A percentile compares a stretch with the other conserved stretches of the same genome.
phyloP scores from a whole-genome alignment of 345 rosid genomes.

The Acer saccharum region DNA sequence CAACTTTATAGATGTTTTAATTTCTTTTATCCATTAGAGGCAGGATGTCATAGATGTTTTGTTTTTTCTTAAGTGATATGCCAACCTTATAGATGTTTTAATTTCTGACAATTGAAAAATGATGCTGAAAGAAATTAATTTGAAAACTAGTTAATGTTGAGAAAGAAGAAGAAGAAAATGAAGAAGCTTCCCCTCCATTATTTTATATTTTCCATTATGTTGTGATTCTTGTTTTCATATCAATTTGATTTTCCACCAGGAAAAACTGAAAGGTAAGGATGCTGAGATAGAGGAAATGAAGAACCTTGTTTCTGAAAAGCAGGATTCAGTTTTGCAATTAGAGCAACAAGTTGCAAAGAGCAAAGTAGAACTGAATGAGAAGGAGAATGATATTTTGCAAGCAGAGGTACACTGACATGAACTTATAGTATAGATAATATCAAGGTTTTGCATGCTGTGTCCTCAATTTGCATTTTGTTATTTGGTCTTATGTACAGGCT shows the following conservation, averaged over 20 bases:
- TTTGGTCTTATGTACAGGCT: constrained; percentile 38
- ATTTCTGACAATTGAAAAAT: neutral
- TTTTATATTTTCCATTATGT: constrained; percentile 9
- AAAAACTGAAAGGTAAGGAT: constrained; percentile 65
- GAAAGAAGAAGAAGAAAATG: neutral
- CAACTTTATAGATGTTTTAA: neutral
- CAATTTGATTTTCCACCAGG: constrained; percentile 38
- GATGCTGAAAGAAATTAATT: neutral
- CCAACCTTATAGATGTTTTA: neutral
- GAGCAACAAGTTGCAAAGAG: constrained; percentile 73
- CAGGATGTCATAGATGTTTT: neutral
- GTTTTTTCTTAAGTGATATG: neutral
- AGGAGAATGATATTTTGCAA: constrained; percentile 62
- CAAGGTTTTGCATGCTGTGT: neutral
- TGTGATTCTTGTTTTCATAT: constrained; percentile 3
- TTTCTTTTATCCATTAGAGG: too few species aligned
- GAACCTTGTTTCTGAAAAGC: constrained; percentile 50
- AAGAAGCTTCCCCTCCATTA: too few species aligned
- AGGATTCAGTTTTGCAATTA: constrained; percentile 55
- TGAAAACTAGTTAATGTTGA: neutral
- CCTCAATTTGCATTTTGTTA: neutral
- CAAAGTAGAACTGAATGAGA: constrained; percentile 60
- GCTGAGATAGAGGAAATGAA: constrained; percentile 58
- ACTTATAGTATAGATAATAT: neutral
- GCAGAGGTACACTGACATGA: constrained; percentile 52